Evolutionary conservation across 139 green algal genomes (phyloP).

Genomic region (Chlorokybus atmophyticus): DNA sequence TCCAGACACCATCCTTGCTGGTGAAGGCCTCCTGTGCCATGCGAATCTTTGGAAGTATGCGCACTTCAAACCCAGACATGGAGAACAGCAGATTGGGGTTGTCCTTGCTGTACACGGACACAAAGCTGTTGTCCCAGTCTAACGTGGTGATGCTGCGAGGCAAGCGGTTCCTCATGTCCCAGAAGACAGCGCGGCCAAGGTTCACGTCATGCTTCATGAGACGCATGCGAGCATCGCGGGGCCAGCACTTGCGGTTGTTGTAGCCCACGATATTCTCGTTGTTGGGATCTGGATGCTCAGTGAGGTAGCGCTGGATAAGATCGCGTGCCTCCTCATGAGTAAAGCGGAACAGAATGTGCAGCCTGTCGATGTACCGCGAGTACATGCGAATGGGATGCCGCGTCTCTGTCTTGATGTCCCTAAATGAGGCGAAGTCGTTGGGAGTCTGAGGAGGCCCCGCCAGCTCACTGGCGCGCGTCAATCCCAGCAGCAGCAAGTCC

Average conservation of each 20-base stretch:
- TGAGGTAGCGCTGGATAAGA: slow-evolving; percentile 70
- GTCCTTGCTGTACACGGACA: slow-evolving; percentile 87
- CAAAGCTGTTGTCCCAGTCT: slow-evolving; percentile 94
- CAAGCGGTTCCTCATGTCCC: slow-evolving; percentile 53
- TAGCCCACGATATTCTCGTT: slow-evolving; percentile 99
- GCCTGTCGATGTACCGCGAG: slow-evolving; percentile 78
- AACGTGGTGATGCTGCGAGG: slow-evolving; percentile 84
- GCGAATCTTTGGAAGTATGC: slow-evolving; percentile 90
- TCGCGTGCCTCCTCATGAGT: slow-evolving; percentile 73
- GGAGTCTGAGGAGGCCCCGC: slow-evolving; percentile 78
- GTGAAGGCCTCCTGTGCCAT: slow-evolving; percentile 71
- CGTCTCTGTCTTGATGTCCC: slow-evolving; percentile 67
- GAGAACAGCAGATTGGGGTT: slow-evolving; percentile 99
- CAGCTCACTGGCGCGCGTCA: slow-evolving; percentile 88
- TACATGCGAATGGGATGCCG: slow-evolving; percentile 96
- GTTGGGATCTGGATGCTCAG: slow-evolving; percentile 98
- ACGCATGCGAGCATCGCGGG: slow-evolving; percentile 93
- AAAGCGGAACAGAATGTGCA: slow-evolving; percentile 81
- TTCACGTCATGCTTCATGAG: slow-evolving; percentile 99
- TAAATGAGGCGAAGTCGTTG: slow-evolving; percentile 95
- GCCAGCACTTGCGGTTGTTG: slow-evolving; percentile 99
- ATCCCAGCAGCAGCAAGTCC: slow-evolving; percentile 91
- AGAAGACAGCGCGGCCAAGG: slow-evolving; percentile 73
- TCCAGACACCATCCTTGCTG: slow-evolving; percentile 92
- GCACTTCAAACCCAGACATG: slow-evolving; percentile 96